Evolutionary conservation across 805 yeast genomes (phyloP).

Genomic region (Lipomyces kockii): DNA sequence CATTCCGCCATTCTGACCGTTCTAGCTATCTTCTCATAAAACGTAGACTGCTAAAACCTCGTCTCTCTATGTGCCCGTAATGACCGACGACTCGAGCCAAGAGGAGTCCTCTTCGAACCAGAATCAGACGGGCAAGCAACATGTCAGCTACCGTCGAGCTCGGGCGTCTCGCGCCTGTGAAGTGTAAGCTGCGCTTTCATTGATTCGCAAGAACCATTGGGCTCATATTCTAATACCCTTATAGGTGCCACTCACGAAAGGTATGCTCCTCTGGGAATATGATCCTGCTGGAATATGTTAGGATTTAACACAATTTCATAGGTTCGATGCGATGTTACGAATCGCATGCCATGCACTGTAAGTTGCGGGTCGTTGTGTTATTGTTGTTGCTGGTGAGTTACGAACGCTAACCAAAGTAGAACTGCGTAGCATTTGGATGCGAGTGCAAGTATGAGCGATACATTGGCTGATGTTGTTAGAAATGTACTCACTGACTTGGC

Average conservation of each 20-base stretch:
- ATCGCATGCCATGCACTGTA: slow-evolving; percentile 60
- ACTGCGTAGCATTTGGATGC: slow-evolving; percentile 43
- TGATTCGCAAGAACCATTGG: neutral
- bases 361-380: neutral
- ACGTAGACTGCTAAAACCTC: neutral
- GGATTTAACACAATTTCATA: neutral
- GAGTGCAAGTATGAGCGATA: slow-evolving; percentile 30
- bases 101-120: slow-evolving; percentile 26
- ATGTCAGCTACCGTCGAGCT: slow-evolving; percentile 43
- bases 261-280: slow-evolving; percentile 12
- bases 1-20: neutral
- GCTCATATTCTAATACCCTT: neutral
- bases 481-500: slow-evolving; percentile 57
- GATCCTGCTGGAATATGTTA: neutral
- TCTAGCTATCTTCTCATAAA: neutral
- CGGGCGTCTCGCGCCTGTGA: slow-evolving; percentile 75
- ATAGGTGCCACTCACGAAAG: slow-evolving; percentile 39
- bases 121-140: slow-evolving; percentile 17
- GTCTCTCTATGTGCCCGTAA: neutral
- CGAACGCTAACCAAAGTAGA: slow-evolving; percentile 29
- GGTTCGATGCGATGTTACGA: slow-evolving; percentile 56
- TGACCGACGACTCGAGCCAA: slow-evolving; percentile 33
- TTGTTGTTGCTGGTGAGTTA: neutral
- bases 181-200: slow-evolving; percentile 54
- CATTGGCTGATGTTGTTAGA: neutral